Percentiles rank a stretch among this genome's conserved stretches.
phyloP scores from a whole-genome alignment of 1,139 yeast genomes.

The Yueomyces sp. region DNA sequence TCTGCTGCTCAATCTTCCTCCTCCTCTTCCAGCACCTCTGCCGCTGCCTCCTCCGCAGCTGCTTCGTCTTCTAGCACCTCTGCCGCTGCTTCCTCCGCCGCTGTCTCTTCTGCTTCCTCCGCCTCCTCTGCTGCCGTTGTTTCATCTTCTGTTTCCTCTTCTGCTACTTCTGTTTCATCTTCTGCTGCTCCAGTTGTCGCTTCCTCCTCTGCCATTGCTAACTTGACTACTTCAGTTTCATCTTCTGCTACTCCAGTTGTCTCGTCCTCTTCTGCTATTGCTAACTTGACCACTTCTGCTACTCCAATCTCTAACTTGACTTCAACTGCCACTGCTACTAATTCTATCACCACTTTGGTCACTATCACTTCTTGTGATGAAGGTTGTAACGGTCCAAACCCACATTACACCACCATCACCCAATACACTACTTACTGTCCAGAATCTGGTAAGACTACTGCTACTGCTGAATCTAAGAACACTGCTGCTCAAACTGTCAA shows the following conservation, averaged over 20 bases:
- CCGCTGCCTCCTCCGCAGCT: not conserved
- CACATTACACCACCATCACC: not conserved
- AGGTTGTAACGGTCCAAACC: not conserved
- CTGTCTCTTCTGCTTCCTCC: not conserved
- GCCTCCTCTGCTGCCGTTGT: not conserved
- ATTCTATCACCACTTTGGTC: not conserved
- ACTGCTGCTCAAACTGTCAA: not conserved
- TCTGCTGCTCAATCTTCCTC: not conserved
- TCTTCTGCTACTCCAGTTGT: not conserved
- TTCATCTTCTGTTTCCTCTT: not conserved
- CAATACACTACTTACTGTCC: not conserved
- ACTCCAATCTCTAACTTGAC: not conserved
- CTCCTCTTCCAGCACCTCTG: not conserved
- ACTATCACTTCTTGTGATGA: not conserved
- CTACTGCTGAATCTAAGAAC: not conserved
- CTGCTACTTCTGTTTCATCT: not conserved
- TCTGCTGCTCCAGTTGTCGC: not conserved
- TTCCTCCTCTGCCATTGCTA: not conserved
- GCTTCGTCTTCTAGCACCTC: not conserved
- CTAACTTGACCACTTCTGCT: not conserved
- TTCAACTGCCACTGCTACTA: not conserved
- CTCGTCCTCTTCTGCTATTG: not conserved
- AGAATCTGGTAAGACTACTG: not conserved
- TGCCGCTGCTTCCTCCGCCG: not conserved
- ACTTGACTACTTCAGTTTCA: not conserved